Conservation (phyloP, 108 stramenopile species). For the Nitzschia sp. region DNA sequence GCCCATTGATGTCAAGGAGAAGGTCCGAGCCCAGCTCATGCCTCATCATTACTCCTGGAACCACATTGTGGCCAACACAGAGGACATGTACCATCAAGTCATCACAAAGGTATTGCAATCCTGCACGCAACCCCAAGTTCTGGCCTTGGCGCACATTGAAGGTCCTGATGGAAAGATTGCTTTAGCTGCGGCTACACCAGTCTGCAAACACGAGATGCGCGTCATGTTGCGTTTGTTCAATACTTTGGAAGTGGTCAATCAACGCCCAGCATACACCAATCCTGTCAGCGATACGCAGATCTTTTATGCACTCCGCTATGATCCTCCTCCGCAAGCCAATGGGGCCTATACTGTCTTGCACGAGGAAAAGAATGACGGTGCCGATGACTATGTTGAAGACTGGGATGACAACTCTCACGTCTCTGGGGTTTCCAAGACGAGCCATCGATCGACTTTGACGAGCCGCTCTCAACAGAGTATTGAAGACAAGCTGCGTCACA, state of each 20-base stretch:
- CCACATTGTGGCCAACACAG: constrained; percentile 78
- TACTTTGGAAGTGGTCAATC: constrained; percentile 90
- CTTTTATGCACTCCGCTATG: constrained; percentile 88
- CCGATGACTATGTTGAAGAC: constrained; percentile 84
- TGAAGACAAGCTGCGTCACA: constrained; percentile 74
- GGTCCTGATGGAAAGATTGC: constrained; percentile 86
- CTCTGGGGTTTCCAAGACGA: constrained; percentile 68
- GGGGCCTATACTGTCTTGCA: constrained; percentile 74
- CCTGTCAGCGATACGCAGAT: constrained; percentile 86
- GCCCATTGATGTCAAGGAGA: constrained; percentile 87
- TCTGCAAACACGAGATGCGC: constrained; percentile 88
- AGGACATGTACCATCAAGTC: constrained; percentile 86
- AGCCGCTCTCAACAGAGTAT: constrained; percentile 71
- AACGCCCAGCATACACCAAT: constrained; percentile 89
- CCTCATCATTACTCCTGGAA: constrained; percentile 92
- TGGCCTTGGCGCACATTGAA: constrained; percentile 89
- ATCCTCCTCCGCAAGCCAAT: constrained; percentile 65
- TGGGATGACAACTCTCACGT: constrained; percentile 80
- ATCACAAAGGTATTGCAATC: constrained; percentile 85
- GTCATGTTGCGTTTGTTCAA: constrained; percentile 92
- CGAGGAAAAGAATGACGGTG: constrained; percentile 64
- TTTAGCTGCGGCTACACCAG: constrained; percentile 79
- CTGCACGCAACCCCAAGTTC: constrained; percentile 88
- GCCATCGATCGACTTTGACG: constrained; percentile 70
- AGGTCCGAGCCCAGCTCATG: constrained; percentile 78